Evolutionary conservation across 2,329 filamentous ascomycete species (phyloP).

Genomic region (Camillea tinctor): DNA sequence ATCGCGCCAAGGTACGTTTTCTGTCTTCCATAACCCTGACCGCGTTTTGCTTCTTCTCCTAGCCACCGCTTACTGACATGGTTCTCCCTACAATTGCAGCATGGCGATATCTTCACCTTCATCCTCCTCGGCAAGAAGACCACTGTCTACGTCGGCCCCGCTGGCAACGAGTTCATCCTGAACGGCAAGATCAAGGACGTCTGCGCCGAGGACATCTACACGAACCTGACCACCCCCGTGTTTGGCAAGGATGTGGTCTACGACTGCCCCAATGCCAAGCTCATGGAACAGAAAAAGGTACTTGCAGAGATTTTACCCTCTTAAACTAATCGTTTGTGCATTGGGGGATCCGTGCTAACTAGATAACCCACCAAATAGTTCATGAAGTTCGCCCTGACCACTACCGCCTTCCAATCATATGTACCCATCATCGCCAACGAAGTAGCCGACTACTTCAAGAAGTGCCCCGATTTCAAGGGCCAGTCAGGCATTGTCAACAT

Average conservation of each 20-base stretch:
- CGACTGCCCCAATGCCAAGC: conserved; percentile 84
- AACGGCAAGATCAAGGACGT: conserved; percentile 90
- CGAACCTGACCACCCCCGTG: conserved; percentile 67
- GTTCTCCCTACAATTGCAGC: conserved; percentile 47
- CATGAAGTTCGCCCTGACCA: conserved; percentile 78
- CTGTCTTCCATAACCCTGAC: background rate
- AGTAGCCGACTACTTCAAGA: conserved; percentile 70
- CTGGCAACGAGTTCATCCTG: conserved; percentile 87
- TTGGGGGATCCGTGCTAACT: conserved; percentile 1
- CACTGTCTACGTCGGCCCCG: conserved; percentile 77
- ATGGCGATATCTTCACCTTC: conserved; percentile 89
- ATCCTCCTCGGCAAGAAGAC: conserved; percentile 85
- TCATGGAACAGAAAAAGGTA: conserved; percentile 97
- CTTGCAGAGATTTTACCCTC: conserved; percentile 17
- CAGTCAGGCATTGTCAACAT: conserved; percentile 69
- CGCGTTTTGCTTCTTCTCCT: background rate
- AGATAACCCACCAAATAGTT: conserved; percentile 48
- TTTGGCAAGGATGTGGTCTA: conserved; percentile 88
- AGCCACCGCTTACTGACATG: conserved; percentile 11
- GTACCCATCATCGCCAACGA: conserved; percentile 77
- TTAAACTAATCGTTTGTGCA: background rate
- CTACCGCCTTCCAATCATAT: conserved; percentile 71
- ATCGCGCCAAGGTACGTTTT: conserved; percentile 67
- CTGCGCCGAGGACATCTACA: conserved; percentile 88
- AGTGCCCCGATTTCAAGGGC: conserved; percentile 64